Evolutionary conservation across 192 early-diverging fungal species (phyloP), one percentile per base, ranked within the genome.

Genomic region (Podila epigama): DNA sequence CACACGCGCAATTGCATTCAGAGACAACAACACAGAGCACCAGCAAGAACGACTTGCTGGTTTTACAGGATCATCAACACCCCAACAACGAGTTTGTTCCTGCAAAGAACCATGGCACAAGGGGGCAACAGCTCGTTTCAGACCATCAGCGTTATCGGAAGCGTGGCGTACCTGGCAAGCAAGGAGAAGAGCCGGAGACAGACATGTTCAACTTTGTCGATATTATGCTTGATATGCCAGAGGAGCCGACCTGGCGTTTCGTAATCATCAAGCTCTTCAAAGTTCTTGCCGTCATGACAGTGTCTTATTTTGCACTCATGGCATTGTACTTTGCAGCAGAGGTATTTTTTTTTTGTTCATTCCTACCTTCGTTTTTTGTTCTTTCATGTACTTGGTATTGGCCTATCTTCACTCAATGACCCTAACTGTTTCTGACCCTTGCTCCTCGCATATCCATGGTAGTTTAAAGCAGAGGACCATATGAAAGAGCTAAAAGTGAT

Each of bases 131-230:
- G 15, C 53, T 28, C 32, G 29, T 28, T 9, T 53, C 35, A 36
- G 48, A 15, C 16, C 18, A 37, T 3, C 57, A 51, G 5, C 29
- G 31, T 2, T 13, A 39, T 28, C 33, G 51, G 18, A 67, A 75
- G 48, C 20, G 51, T n/a, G 72, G 72, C 5, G n/a, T 75, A 15
- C 72, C 72, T 16, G 72, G 72, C 27, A 75, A 58, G 48, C 33
- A 63, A 34, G 72, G 72, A 4, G 59, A 63, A 33, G 59, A 75
- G n/a, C 72, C 72, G n/a, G 72, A 75, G 60, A 75, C 72, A 22
- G 65, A 75, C 31, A 27, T 66, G 58, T 75, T 75, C 48, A 63
- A 75, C 11, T 68, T 67, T 75, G 65, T 75, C 13, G 42, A 61
- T 27, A 75, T 67, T 7, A 75, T 75, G 72, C 52, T 75, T 52